Conservation (phyloP, 164 flowering plant species). For the Annona cherimola region DNA sequence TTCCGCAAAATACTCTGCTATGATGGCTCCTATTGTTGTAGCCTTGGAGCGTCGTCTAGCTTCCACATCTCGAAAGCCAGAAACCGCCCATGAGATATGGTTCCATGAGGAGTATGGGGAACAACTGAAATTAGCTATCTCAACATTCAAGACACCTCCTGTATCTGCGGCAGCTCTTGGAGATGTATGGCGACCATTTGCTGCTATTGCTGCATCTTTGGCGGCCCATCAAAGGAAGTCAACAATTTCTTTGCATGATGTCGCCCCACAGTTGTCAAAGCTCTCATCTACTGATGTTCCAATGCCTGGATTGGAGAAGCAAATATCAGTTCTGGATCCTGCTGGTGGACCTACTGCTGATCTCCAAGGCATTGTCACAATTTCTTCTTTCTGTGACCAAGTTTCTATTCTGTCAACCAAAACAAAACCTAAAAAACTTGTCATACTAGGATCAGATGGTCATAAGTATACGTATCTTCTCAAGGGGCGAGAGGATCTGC, state of each 20-base stretch:
- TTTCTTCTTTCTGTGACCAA: constrained; percentile 78
- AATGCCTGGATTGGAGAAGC: constrained; percentile 97
- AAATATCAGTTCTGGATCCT: constrained; percentile 46
- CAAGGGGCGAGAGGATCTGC: constrained; percentile 94
- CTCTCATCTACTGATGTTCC: constrained; percentile 86
- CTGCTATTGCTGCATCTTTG: constrained; percentile 69
- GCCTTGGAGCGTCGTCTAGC: constrained; percentile 94
- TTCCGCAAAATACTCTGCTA: constrained; percentile 92
- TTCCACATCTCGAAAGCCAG: constrained; percentile 84
- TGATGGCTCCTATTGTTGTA: constrained; percentile 97
- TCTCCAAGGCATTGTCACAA: constrained; percentile 60
- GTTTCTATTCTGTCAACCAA: constrained; percentile 78
- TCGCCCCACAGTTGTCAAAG: constrained; percentile 74
- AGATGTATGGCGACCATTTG: constrained; percentile 96
- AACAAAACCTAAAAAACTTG: constrained; percentile 91
- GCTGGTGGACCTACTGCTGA: constrained; percentile 31
- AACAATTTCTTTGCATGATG: constrained; percentile 67
- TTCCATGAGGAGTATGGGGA: constrained; percentile 69
- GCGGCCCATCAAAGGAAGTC: constrained; percentile 84
- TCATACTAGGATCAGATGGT: constrained; percentile 85
- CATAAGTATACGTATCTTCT: constrained; percentile 81
- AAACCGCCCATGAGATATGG: constrained; percentile 93
- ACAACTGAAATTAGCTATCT: constrained; percentile 70
- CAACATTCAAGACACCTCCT: constrained; percentile 72
- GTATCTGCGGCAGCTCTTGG: constrained; percentile 64